Base-by-base conservation (phyloP, 805 yeast genomes). In the Zygosaccharomyces bisporus region DNA sequence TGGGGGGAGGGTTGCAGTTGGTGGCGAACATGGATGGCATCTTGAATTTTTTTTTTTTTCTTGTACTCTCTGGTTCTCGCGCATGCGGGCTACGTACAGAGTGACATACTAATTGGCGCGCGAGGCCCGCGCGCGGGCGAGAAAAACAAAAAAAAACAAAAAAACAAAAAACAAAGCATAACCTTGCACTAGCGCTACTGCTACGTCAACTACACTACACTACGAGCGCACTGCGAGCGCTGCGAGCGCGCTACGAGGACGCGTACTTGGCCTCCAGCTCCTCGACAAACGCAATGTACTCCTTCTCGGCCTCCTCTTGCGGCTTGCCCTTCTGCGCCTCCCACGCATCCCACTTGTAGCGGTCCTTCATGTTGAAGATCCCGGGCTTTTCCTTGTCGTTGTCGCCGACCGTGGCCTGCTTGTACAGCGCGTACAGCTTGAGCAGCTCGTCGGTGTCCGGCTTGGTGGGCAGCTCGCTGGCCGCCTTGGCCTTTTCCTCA, bases 331-430 rank as follows among this genome's bases (percentile, higher is more conserved):
- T 84, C 61, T 83, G 72, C 58, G 80, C 81, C 60, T 83, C 83
- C 98, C 98, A 93, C 6, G 98, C 78, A 64, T 90, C 91, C 98
- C 98, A 93, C 76, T 93, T 93, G 79, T 86, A 86, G 71, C 95
- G 89, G 56, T 91, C 97, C 73, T 85, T 88, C 72, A 93, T 77
- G 71, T 89, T 95, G 67, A 93, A 87, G 47, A 86, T 70, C 52
- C 96, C 93, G 43, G 99, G 99, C 73, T 87, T 86, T 44, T 76
- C 73, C 50, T 95, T 85, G 54, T 67, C 68, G 77, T 88, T 88
- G 77, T 93, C 99, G 54, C 99, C 99, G 45, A 83, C 84, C 27
- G 97, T 91, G 57, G 98, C 95, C 74, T 93, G 99, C 72, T 93
- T 93, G 83, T 76, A 93, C 58, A 93, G 76, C 39, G 91, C 97